Percentiles rank a stretch among this genome's conserved stretches.
Conservation (phyloP, 2,329 filamentous ascomycete species). For the Aspergillus ibericus region DNA sequence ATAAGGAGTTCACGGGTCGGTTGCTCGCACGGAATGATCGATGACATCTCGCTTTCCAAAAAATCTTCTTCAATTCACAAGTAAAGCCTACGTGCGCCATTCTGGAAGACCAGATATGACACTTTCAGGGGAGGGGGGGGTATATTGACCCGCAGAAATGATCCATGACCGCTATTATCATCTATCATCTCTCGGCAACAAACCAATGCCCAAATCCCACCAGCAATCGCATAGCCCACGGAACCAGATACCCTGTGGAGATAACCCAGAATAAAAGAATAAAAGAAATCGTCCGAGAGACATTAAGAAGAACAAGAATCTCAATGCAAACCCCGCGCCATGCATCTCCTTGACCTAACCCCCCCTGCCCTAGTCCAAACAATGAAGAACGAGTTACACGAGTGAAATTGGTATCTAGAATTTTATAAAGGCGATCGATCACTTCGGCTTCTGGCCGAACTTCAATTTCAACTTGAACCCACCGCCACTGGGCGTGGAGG, state of each 20-base stretch:
- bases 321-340: constrained; percentile 16
- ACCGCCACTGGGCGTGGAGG: constrained; percentile 34
- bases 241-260: not conserved
- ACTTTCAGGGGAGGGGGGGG: not conserved
- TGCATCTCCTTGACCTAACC: constrained; percentile 17
- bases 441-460: constrained; percentile 36
- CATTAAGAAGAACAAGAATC: constrained; percentile 15
- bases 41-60: constrained; percentile 23
- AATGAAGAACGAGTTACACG: constrained; percentile 6
- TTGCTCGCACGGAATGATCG: constrained; percentile 35
- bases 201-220: no score
- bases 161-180: constrained; percentile 1
- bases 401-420: constrained; percentile 7
- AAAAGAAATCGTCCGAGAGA: not conserved
- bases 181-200: not conserved
- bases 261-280: constrained; percentile 6
- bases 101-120: not conserved
- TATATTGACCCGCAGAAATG: constrained; percentile 3
- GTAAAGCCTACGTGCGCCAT: not conserved
- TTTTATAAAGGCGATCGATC: constrained; percentile 12
- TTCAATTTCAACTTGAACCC: constrained; percentile 47
- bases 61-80: constrained; percentile 12
- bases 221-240: not conserved
- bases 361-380: constrained; percentile 10
- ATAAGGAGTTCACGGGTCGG: constrained; percentile 40